Evolutionary conservation across 2,329 filamentous ascomycete genomes (phyloP).

Genomic region (Periglandula ipomoeae): DNA sequence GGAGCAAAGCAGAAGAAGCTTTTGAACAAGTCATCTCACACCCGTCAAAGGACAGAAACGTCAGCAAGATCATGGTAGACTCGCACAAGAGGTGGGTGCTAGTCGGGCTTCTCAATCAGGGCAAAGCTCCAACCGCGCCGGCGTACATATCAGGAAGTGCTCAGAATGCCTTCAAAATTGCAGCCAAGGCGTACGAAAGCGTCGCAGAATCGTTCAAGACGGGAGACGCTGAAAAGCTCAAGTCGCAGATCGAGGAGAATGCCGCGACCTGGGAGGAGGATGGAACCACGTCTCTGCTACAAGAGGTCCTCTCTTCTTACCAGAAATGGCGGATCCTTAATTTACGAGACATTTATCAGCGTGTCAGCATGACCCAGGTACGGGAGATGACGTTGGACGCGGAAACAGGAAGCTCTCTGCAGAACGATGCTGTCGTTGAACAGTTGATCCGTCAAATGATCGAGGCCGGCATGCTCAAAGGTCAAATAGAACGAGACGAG

Average conservation of each 20-base stretch:
- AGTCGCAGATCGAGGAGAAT: slow-evolving; percentile 53
- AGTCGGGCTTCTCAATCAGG: slow-evolving; percentile 61
- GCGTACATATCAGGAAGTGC: slow-evolving; percentile 43
- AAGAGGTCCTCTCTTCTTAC: slow-evolving; percentile 60
- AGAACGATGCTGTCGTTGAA: slow-evolving; percentile 33
- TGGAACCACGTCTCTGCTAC: slow-evolving; percentile 61
- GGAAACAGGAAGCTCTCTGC: slow-evolving; percentile 37
- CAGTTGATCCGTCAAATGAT: slow-evolving; percentile 47
- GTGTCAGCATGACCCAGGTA: slow-evolving; percentile 46
- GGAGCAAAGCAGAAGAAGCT: slow-evolving; percentile 52
- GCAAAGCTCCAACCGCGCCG: slow-evolving; percentile 47
- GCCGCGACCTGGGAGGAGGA: slow-evolving; percentile 56
- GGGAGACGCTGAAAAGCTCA: slow-evolving; percentile 44
- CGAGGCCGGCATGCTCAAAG: slow-evolving; percentile 40
- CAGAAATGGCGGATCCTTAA: slow-evolving; percentile 67
- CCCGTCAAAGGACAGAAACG: slow-evolving; percentile 51
- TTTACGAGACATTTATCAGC: slow-evolving; percentile 61
- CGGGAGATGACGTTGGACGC: slow-evolving; percentile 42
- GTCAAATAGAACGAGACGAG: slow-evolving; percentile 37
- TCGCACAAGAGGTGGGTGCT: slow-evolving; percentile 90
- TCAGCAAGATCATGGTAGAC: slow-evolving; percentile 74
- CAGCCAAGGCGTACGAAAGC: slow-evolving; percentile 61
- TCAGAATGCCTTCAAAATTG: slow-evolving; percentile 44
- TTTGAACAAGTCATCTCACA: slow-evolving; percentile 59
- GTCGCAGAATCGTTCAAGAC: slow-evolving; percentile 61